Evolutionary conservation across 2,329 filamentous ascomycete genomes (phyloP).

Genomic region (Aspergillus udagawae): DNA sequence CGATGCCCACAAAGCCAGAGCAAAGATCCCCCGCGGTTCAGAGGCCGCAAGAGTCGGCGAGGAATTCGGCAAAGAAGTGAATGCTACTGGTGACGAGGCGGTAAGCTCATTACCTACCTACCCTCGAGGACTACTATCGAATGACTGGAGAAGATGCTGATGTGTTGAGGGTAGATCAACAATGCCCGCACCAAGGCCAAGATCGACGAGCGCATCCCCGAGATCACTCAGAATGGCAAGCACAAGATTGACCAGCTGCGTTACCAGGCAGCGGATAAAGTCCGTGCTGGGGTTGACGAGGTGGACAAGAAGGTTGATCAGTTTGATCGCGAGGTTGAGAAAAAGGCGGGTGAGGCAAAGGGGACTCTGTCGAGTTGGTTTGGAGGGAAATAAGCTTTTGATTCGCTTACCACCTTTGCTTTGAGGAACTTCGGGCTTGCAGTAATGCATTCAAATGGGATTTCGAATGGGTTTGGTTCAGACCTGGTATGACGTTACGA

Average conservation of each 20-base stretch:
- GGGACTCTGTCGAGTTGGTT: constrained; percentile 83
- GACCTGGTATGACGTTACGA: background rate
- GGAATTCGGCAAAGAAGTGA: constrained; percentile 57
- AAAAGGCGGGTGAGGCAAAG: constrained; percentile 77
- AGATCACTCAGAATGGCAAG: constrained; percentile 58
- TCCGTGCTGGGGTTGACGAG: constrained; percentile 41
- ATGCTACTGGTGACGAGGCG: constrained; percentile 63
- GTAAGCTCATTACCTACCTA: constrained; percentile 48
- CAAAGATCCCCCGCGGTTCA: constrained; percentile 61
- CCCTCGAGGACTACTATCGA: background rate
- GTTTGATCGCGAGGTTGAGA: constrained; percentile 77
- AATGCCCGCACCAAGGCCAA: constrained; percentile 56
- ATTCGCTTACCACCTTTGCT: background rate
- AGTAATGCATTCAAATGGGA: background rate
- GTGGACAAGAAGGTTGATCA: constrained; percentile 61
- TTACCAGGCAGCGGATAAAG: constrained; percentile 56
- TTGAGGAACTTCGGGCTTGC: background rate
- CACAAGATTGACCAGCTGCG: constrained; percentile 57
- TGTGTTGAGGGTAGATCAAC: constrained; percentile 44
- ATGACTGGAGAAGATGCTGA: background rate
- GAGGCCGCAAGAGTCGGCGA: constrained; percentile 63
- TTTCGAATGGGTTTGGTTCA: background rate
- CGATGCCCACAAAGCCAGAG: constrained; percentile 67
- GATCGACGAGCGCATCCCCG: constrained; percentile 59
- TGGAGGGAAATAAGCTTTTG: constrained; percentile 42